phyloP scores from a whole-genome alignment of 2,329 filamentous ascomycete genomes.

The Pseudogymnoascus sp. region DNA sequence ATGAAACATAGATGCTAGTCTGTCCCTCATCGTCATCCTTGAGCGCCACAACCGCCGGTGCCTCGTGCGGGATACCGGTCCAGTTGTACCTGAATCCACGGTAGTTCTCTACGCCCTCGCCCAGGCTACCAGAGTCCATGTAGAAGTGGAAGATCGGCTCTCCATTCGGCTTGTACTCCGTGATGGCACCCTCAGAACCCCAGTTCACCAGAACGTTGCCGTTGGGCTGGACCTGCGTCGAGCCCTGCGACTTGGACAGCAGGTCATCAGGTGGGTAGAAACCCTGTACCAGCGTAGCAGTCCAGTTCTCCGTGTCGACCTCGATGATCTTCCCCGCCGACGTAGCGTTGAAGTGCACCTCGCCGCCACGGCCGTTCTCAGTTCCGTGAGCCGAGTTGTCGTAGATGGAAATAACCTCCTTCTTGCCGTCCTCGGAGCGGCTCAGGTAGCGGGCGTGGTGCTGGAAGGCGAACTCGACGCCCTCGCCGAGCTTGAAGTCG shows the following conservation, averaged over 20 bases:
- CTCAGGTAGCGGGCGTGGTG: constrained; percentile 38
- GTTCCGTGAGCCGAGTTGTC: constrained; percentile 19
- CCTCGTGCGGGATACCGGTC: constrained; percentile 30
- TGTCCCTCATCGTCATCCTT: constrained; percentile 22
- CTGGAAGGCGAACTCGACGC: constrained; percentile 42
- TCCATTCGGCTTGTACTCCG: constrained; percentile 24
- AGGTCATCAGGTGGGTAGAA: constrained; percentile 19
- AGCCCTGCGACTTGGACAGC: constrained; percentile 18
- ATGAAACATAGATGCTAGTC: constrained; percentile 41
- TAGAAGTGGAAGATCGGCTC: constrained; percentile 32
- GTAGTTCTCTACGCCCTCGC: constrained; percentile 30
- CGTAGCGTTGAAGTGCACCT: constrained; percentile 12
- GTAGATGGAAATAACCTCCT: constrained; percentile 18
- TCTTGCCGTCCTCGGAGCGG: constrained; percentile 16
- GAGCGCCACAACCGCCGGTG: constrained; percentile 31
- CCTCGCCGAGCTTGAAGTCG: constrained; percentile 33
- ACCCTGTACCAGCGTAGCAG: constrained; percentile 14
- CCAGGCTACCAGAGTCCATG: constrained; percentile 27
- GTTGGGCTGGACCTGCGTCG: constrained; percentile 18
- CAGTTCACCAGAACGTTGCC: constrained; percentile 21
- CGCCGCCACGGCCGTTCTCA: constrained; percentile 12
- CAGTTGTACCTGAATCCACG: constrained; percentile 33
- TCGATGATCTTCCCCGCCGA: constrained; percentile 20
- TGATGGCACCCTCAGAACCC: constrained; percentile 19
- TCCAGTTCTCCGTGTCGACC: constrained; percentile 16